Base-by-base conservation (phyloP, 2,329 filamentous ascomycete species). In the Thielaviopsis euricoi region DNA sequence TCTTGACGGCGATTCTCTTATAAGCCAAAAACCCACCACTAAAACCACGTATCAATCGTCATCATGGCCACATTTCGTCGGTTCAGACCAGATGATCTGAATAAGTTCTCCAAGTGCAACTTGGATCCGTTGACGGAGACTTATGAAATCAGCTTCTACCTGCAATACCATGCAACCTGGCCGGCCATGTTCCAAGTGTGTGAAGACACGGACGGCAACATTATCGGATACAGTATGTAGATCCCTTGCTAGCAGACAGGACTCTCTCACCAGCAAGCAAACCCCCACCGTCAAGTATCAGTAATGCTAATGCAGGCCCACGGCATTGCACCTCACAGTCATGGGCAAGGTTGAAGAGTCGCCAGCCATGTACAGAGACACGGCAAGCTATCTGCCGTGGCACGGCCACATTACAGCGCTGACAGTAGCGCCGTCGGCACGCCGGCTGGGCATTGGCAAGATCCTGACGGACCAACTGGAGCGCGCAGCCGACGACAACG, bases 81-180 rank as follows among this genome's bases (percentile, higher is more conserved):
- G 64, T 95, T 97, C 75, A 81, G 80, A 61, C 85, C 89, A 2
- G 78, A 81, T 64, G 93, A 98, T 70, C 78, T 97, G 62, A 83
- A 95, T 71, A 85, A 84, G 64, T 85, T 97, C 71, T 95, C 94
- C 64, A 84, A 89, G 63, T 95, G 90, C 72, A 98, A 98, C 68
- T 83, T 98, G 62, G 93, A 98, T 68, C 88, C 88, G 48, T 78
- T 96, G 62, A 97, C 93, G n/a, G 93, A 98, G 74, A 97, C 94
- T 58, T 98, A 97, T 74, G 89, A 95, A 69, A 80, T 95, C 63
- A 81, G 83, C 62, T 98, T 97, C 75, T 98, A 98, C 74, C 81
- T 96, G 60, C 87, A 94, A 66, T 98, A 98, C 72, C 83, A 95
- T 63, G 89, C 89, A 56, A 89, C 87, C 76, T 98, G 93, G 93